phyloP scores from a whole-genome alignment of 2,329 filamentous ascomycete genomes.

The Verticillium albo-atrum region DNA sequence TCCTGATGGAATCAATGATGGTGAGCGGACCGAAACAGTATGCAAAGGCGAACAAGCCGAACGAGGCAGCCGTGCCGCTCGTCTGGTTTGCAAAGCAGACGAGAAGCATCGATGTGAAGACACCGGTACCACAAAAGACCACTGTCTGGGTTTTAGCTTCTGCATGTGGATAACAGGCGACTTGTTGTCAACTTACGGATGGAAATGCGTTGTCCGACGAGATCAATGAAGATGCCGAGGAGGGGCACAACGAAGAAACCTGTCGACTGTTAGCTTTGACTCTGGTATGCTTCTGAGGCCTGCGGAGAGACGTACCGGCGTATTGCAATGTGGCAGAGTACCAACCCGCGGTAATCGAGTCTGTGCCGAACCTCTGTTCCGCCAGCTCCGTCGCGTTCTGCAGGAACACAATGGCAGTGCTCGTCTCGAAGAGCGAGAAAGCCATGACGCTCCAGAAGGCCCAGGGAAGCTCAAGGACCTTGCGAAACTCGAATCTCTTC shows the following conservation, averaged over 20 bases:
- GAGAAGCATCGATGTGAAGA: neutral
- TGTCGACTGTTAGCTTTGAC: no score
- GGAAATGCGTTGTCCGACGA: no score
- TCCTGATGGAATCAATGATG: constrained; percentile 58
- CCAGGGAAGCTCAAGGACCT: constrained; percentile 54
- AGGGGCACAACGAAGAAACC: no score
- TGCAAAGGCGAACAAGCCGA: constrained; percentile 56
- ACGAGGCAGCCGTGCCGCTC: constrained; percentile 51
- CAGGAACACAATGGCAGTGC: constrained; percentile 47
- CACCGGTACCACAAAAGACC: constrained; percentile 32
- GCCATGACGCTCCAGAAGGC: constrained; percentile 50
- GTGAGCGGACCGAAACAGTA: constrained; percentile 50
- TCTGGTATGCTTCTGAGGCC: no score
- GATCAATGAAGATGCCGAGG: no score
- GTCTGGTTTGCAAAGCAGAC: constrained; percentile 38
- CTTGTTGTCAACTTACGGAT: no score
- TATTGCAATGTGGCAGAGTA: constrained; percentile 49
- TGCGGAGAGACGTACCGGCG: no score
- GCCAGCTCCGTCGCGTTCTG: constrained; percentile 58
- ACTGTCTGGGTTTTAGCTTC: constrained; percentile 40
- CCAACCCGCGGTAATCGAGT: constrained; percentile 53
- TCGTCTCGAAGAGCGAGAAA: constrained; percentile 57
- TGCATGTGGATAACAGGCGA: no score
- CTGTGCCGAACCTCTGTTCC: constrained; percentile 53
- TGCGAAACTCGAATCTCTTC: constrained; percentile 50